These are phyloP conservation scores for Syzygium oleosum DNA, from an alignment of 345 rosid genomes.

Conservation along the genomic window DNA sequence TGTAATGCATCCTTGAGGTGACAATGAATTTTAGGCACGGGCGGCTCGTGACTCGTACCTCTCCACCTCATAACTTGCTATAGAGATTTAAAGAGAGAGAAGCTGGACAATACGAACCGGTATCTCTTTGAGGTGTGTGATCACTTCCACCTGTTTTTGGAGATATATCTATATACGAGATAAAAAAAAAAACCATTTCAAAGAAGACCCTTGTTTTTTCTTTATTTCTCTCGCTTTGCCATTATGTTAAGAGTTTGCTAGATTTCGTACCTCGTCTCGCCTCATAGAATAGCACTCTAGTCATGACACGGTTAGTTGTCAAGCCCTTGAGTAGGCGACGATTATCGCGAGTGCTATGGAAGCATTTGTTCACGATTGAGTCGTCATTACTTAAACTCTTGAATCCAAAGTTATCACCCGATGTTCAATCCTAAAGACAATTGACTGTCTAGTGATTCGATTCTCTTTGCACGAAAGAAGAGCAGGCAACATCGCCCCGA, in stretches of 20 bases:
- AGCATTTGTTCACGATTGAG: not conserved
- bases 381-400: not conserved
- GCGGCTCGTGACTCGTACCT: conserved; percentile 16
- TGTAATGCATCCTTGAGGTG: not conserved
- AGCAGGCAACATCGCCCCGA: not conserved
- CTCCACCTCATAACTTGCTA: not conserved
- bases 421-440: not conserved
- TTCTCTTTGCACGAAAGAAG: not conserved
- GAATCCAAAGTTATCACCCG: not conserved
- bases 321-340: no score
- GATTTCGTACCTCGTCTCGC: not conserved
- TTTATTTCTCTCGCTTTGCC: not conserved
- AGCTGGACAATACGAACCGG: not conserved
- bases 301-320: not conserved
- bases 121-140: not conserved
- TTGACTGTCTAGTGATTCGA: not conserved
- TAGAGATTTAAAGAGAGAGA: not conserved
- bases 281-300: not conserved
- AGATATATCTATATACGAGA: not conserved
- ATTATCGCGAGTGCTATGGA: no score
- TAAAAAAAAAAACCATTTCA: not conserved
- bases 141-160: not conserved
- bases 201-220: not conserved
- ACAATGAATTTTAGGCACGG: conserved; percentile 31
- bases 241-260: not conserved